Conservation (phyloP, 768 basidiomycete species). For the Naganishia randhawae region DNA sequence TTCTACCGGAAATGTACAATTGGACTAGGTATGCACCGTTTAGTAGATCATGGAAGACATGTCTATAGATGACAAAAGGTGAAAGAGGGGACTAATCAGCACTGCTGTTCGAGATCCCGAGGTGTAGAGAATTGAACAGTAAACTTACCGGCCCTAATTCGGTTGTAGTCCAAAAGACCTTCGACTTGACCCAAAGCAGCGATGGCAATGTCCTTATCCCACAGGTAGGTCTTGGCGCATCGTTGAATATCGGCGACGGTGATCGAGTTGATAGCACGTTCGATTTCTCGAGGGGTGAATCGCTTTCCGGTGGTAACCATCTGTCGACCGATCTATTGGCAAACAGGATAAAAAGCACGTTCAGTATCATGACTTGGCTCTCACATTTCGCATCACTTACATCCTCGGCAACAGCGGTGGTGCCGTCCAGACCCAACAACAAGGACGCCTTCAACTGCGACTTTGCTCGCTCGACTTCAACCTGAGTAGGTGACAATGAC, state of each 20-base stretch:
- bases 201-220: slow-evolving; percentile 82
- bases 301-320: slow-evolving; percentile 88
- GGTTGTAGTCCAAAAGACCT: slow-evolving; percentile 90
- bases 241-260: slow-evolving; percentile 82
- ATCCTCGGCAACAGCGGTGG: slow-evolving; percentile 94
- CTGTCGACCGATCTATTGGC: slow-evolving; percentile 75
- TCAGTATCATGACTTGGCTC: neutral
- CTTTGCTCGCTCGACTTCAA: slow-evolving; percentile 95
- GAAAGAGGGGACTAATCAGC: neutral
- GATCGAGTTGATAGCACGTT: slow-evolving; percentile 85
- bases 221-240: slow-evolving; percentile 91
- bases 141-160: slow-evolving; percentile 53
- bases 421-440: slow-evolving; percentile 86
- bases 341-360: neutral
- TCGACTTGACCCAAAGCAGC: slow-evolving; percentile 87
- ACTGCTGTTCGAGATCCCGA: too few species aligned
- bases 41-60: slow-evolving; percentile 54
- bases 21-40: slow-evolving; percentile 28
- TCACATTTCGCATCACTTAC: slow-evolving; percentile 34
- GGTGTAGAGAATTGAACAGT: neutral
- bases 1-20: slow-evolving; percentile 25
- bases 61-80: slow-evolving; percentile 35
- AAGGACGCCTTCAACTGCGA: slow-evolving; percentile 95
- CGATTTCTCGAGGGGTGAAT: slow-evolving; percentile 87
- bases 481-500: slow-evolving; percentile 75